Percentiles rank a stretch among this genome's conserved stretches.
phyloP scores from a whole-genome alignment of 306 rosid species.

The Vicia faba region DNA sequence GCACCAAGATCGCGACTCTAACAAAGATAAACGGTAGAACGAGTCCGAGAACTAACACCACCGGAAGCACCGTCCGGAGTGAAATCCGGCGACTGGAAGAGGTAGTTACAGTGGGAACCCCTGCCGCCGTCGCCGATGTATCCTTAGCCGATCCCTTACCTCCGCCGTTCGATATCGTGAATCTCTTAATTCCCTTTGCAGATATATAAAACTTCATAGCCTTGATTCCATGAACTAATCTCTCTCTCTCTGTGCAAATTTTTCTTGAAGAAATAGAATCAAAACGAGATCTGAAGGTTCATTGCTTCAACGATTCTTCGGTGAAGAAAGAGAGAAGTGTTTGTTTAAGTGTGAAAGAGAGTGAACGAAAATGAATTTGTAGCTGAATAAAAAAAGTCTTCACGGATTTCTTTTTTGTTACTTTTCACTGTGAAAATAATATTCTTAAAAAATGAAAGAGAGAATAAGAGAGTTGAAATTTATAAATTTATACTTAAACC shows the following conservation, averaged over 20 bases:
- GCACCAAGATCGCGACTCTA: conserved; percentile 68
- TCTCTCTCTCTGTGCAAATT: conserved; percentile 7
- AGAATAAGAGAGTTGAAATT: neutral
- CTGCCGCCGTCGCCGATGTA: conserved; percentile 33
- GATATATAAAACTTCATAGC: conserved; percentile 86
- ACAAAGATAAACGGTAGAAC: conserved; percentile 71
- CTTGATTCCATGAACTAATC: conserved; percentile 43
- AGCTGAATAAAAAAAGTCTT: conserved; percentile 5
- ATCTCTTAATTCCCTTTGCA: conserved; percentile 68
- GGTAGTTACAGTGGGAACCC: neutral
- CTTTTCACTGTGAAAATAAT: conserved; percentile 21
- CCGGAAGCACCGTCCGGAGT: conserved; percentile 55
- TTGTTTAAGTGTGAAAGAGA: neutral
- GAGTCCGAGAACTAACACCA: conserved; percentile 55
- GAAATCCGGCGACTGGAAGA: conserved; percentile 59
- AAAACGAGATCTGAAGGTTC: conserved; percentile 40
- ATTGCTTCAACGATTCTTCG: conserved; percentile 6
- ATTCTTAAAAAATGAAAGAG: neutral
- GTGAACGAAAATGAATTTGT: conserved; percentile 8
- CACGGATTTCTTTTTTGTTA: conserved; percentile 37
- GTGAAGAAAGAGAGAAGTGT: neutral
- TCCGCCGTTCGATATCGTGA: conserved; percentile 58
- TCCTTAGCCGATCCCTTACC: conserved; percentile 47
- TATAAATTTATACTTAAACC: too few species aligned
- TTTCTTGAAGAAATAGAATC: neutral